Evolutionary conservation across 202 grass and related monocot genomes (phyloP), one percentile per base, ranked within the genome.

Genomic region (Setaria viridis): DNA sequence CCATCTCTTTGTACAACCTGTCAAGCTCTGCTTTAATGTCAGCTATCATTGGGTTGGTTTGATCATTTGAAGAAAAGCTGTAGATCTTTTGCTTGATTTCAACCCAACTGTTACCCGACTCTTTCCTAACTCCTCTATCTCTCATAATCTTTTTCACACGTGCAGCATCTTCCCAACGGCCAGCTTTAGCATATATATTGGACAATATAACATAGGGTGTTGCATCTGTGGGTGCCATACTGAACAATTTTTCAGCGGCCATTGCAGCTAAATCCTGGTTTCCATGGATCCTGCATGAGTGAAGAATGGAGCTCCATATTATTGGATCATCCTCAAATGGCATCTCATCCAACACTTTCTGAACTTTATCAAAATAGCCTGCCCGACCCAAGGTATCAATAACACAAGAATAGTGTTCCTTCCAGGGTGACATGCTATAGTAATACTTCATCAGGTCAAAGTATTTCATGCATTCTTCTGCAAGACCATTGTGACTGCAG

Each of bases 231-330:
- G 87, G 83, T 9, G 78, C 57, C 86, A 92, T 90, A 74, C 48
- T 50, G 63, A 99, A 95, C 49, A 99, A 77, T 62, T 95, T 95
- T 41, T 94, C 91, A 88, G 93, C 89, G 75, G 93, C 96, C 25
- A 78, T 50, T 87, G 69, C 84, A 55, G 85, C 96, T 81, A 99
- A 95, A 67, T 91, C 84, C 82, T 92, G 75, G 71, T 99, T 91
- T 68, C 90, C 91, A 67, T 99, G 88, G 72, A 94, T 91, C 72
- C 89, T 95, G 82, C 93, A 94, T 1, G 90, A 99, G 85, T 95
- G 88, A 80, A 99, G 90, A 90, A 99, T 87, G 37, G 93, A 95
- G 62, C 84, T 94, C 96, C 96, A 99, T 77, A 99, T 94, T 76
- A 94, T 85, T 53, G 93, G 79, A 84, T 74, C 88, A 56, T 46